Conservation (phyloP, 768 basidiomycete species). For the Amylocystis lapponica region DNA sequence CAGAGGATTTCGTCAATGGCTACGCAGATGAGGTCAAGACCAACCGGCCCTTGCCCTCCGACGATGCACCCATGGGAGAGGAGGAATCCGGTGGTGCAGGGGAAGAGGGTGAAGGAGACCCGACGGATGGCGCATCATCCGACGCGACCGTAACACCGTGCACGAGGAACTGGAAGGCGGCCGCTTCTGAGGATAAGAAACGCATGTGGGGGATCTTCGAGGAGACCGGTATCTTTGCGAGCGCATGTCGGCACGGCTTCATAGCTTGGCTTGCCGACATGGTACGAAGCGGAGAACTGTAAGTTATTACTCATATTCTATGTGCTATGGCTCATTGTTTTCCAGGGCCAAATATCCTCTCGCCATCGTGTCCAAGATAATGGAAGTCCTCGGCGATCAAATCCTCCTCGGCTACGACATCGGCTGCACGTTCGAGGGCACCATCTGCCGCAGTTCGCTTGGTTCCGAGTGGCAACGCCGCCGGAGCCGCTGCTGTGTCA, state of each 20-base stretch:
- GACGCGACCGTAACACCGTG: slow-evolving; percentile 11
- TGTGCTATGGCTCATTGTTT: too few relatives aligned
- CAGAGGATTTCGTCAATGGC: slow-evolving; percentile 19
- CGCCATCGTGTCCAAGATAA: slow-evolving; percentile 4
- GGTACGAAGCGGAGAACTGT: slow-evolving; percentile 16
- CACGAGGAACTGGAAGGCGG: slow-evolving; percentile 29
- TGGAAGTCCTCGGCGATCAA: background rate
- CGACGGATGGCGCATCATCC: slow-evolving; percentile 12
- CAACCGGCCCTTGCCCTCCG: too few relatives aligned
- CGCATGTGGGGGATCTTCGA: slow-evolving; percentile 31
- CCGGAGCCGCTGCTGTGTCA: too few relatives aligned
- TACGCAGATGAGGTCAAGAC: slow-evolving; percentile 29
- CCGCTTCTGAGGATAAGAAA: slow-evolving; percentile 21
- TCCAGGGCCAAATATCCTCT: slow-evolving; percentile 20
- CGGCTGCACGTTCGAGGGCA: slow-evolving; percentile 13
- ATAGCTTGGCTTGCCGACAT: slow-evolving; percentile 13
- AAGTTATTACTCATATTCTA: slow-evolving; percentile 1
- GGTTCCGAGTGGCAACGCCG: background rate
- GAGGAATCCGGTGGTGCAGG: background rate
- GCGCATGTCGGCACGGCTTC: slow-evolving; percentile 16
- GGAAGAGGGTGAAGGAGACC: slow-evolving; percentile 8
- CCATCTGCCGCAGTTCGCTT: slow-evolving; percentile 7
- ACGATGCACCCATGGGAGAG: background rate
- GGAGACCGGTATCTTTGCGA: slow-evolving; percentile 33
- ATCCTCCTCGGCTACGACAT: slow-evolving; percentile 11